Evolutionary conservation across 345 rosid species (phyloP).

Genomic region (Euphorbia pulcherrima): DNA sequence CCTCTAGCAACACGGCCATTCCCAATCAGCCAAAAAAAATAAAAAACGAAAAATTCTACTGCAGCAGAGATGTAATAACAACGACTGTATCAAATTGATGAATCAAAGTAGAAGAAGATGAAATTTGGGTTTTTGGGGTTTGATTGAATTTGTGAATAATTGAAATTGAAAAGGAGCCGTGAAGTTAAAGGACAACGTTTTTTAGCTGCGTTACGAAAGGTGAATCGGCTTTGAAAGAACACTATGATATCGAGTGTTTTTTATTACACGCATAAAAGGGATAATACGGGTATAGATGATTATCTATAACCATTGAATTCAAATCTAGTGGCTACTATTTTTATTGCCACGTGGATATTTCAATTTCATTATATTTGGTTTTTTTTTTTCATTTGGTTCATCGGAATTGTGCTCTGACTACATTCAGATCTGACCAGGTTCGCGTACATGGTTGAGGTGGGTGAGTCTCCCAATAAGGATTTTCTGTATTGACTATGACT

Average conservation of each 20-base stretch:
- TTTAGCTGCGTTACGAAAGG: background rate
- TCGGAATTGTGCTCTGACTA: too few species aligned
- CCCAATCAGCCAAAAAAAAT: background rate
- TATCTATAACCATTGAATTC: too few species aligned
- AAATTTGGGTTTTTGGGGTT: background rate
- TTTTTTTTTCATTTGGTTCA: too few species aligned
- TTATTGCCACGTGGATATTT: too few species aligned
- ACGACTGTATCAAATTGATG: background rate
- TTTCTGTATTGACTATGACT: too few species aligned
- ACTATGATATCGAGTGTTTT: background rate
- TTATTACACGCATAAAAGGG: too few species aligned
- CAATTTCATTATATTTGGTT: too few species aligned
- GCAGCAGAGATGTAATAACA: background rate
- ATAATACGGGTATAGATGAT: too few species aligned
- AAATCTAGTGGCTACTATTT: too few species aligned
- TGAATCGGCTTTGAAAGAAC: background rate
- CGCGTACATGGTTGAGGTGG: too few species aligned
- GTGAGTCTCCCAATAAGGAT: too few species aligned
- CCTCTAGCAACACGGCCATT: conserved; percentile 67
- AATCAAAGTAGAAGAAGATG: background rate
- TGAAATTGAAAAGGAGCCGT: background rate
- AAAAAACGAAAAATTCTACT: background rate
- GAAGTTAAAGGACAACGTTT: background rate
- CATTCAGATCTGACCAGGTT: too few species aligned
- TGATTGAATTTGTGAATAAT: background rate